A percentile compares a stretch with the other conserved stretches of the same genome.
Conservation (phyloP, 345 rosid genomes). For the Populus alba region DNA sequence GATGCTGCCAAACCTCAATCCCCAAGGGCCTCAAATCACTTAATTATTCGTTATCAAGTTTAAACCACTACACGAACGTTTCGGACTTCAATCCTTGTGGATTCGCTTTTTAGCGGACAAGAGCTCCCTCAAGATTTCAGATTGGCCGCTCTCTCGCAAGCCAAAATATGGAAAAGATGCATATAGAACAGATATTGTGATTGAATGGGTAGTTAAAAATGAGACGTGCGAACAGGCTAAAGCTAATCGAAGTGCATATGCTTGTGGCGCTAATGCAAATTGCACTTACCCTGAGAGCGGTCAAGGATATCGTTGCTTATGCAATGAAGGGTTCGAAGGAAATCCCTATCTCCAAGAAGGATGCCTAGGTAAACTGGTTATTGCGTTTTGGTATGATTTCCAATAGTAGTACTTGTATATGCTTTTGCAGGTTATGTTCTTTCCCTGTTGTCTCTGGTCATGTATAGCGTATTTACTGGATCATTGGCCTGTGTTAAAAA, state of each 20-base stretch:
- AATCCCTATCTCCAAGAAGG: constrained; percentile 16
- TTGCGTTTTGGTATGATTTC: background rate
- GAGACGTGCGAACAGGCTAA: background rate
- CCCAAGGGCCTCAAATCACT: constrained; percentile 15
- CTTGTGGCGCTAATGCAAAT: constrained; percentile 7
- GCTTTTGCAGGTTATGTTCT: too few species aligned
- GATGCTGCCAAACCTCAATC: constrained; percentile 30
- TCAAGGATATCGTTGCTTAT: constrained; percentile 17
- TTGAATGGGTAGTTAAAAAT: constrained; percentile 17
- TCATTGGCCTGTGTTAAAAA: too few species aligned
- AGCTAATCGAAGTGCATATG: background rate
- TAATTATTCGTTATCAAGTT: background rate
- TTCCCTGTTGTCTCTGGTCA: too few species aligned
- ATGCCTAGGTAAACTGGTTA: constrained; percentile 16
- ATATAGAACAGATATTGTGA: background rate
- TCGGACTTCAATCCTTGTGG: constrained; percentile 12
- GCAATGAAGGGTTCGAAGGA: constrained; percentile 18
- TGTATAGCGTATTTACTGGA: too few species aligned
- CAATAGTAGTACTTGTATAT: too few species aligned
- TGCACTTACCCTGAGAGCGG: constrained; percentile 5
- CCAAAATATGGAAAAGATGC: background rate
- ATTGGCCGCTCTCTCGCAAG: background rate
- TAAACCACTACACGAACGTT: background rate
- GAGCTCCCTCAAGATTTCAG: background rate
- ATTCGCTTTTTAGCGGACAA: constrained; percentile 21